Evolutionary conservation across 257 asterid species (phyloP).

Genomic region (Ligustrum vulgare): DNA sequence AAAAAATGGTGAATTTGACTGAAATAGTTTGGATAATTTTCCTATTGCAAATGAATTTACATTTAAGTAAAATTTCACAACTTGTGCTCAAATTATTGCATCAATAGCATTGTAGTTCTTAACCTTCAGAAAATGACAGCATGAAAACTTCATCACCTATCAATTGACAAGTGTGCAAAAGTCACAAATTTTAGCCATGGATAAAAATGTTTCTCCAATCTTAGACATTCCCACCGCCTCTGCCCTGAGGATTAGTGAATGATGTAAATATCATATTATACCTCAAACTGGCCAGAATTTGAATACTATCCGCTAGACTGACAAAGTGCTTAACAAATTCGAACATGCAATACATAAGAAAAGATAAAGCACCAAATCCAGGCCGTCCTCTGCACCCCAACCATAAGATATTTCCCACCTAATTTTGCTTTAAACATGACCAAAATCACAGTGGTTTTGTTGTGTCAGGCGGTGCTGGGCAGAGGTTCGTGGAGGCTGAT

Average conservation of each 20-base stretch:
- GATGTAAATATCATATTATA: too few relatives aligned
- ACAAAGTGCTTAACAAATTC: too few relatives aligned
- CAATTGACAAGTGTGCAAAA: not conserved
- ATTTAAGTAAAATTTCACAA: not conserved
- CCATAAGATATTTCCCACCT: not conserved
- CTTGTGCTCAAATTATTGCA: not conserved
- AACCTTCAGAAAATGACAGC: not conserved
- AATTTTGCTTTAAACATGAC: constrained; percentile 25
- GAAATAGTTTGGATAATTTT: too few relatives aligned
- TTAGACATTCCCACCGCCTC: too few relatives aligned
- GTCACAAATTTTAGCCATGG: constrained; percentile 19
- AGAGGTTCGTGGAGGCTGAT: constrained; percentile 18
- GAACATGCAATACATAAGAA: constrained; percentile 23
- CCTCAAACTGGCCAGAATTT: too few relatives aligned
- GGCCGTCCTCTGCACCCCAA: constrained; percentile 23
- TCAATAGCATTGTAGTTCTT: not conserved
- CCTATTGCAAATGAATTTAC: not conserved
- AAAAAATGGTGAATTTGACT: too few relatives aligned
- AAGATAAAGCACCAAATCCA: not conserved
- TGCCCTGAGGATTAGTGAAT: too few relatives aligned
- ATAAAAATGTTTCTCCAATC: too few relatives aligned
- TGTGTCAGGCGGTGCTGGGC: constrained; percentile 28
- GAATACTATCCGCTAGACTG: too few relatives aligned
- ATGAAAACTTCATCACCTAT: not conserved
- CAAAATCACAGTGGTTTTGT: constrained; percentile 35